Evolutionary conservation across 2,329 filamentous ascomycete genomes (phyloP), one percentile per base, ranked within the genome.

Genomic region (Talaromyces verruculosus): DNA sequence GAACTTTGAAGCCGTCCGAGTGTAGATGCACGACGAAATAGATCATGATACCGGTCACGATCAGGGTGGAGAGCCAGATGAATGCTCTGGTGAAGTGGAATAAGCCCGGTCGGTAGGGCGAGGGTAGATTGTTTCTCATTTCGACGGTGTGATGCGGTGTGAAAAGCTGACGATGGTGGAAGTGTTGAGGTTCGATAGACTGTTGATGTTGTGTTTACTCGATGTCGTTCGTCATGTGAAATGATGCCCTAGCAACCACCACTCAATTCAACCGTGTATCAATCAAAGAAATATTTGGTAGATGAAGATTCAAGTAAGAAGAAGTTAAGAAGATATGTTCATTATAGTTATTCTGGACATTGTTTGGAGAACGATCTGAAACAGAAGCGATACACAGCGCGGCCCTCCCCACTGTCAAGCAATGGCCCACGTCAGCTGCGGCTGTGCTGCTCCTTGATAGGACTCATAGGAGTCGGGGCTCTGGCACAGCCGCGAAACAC

Each of bases 1-100:
- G 86, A 3, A 85, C 76, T 55, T 78, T 80, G 75, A 82, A 85
- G 59, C 81, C 75, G 67, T 84, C 83, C 53, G 79, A 77, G 22
- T 79, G 79, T 25, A 88, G 79, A 69, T 86, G 82, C 69, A 79
- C 83, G 68, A 85, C 81, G 74, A 88, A 88, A 69, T 83, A 85
- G 65, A 77, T 77, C 74, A 87, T 81, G 61, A 88, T 84, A 35
- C 77, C 78, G 4, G 80, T 81, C 64, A 87, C 85, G 22, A 87
- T 77, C 47, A 84, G 74, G 8, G 86, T 80, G 13, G 85, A 88
- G 37, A 84, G 78, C 59, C 87, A 79, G 51, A 71, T 70, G 25
- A 76, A 59, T 19, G 74, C 67, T 35, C 80, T 76, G 28, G 81
- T 75, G 35, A 73, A 51, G 67, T 82, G 77, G 65, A 81, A 82